Conservation (phyloP, 1,284 basidiomycete genomes). For the Xerocomus minutiporus region DNA sequence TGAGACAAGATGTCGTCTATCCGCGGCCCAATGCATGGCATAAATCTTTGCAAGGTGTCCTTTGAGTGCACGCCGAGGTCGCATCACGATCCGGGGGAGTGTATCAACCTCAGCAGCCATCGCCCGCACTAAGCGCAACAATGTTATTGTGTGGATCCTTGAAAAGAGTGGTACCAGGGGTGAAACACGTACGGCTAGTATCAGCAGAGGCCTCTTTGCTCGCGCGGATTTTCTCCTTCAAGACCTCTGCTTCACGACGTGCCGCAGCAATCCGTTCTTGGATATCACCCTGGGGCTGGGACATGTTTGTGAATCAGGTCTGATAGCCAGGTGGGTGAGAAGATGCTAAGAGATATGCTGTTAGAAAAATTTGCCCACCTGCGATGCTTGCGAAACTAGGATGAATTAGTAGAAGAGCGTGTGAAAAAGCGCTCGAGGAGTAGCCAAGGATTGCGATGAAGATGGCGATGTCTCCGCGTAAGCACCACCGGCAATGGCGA, state of each 20-base stretch:
- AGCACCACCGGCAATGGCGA: constrained; percentile 10
- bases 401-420: constrained; percentile 25
- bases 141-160: constrained; percentile 15
- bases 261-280: constrained; percentile 95
- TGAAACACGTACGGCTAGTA: constrained; percentile 73
- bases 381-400: constrained; percentile 27
- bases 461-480: constrained; percentile 7
- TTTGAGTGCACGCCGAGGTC: constrained; percentile 88
- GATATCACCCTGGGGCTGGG: constrained; percentile 80
- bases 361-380: constrained; percentile 28
- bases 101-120: constrained; percentile 97
- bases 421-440: constrained; percentile 22
- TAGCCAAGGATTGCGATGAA: constrained; percentile 12
- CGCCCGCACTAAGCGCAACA: constrained; percentile 65
- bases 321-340: not conserved
- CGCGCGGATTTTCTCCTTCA: constrained; percentile 96
- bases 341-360: constrained; percentile 2
- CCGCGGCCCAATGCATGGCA: constrained; percentile 98
- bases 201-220: constrained; percentile 95
- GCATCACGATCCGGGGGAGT: constrained; percentile 93
- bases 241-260: constrained; percentile 89
- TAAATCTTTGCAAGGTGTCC: constrained; percentile 99
- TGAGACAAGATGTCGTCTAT: constrained; percentile 95
- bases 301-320: constrained; percentile 44
- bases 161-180: not conserved